Evolutionary conservation across 208 protist species (phyloP).

Genomic region (Leishmania amazonensis): DNA sequence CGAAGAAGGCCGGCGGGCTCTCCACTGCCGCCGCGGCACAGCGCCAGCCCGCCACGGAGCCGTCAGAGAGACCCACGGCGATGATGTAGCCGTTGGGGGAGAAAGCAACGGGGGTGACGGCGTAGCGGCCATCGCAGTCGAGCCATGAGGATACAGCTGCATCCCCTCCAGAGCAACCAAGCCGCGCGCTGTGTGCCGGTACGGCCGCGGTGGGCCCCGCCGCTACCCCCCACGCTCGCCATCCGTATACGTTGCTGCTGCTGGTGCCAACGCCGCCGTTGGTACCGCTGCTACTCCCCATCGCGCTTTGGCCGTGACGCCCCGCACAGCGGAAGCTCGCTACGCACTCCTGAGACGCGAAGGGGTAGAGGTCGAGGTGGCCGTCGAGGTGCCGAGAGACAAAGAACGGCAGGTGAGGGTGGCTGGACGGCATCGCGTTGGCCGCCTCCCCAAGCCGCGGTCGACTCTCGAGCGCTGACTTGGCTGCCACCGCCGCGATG

Average conservation of each 20-base stretch:
- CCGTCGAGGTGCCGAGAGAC: constrained; percentile 58
- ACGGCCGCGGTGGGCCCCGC: background rate
- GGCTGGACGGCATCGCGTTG: constrained; percentile 43
- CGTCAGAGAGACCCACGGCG: constrained; percentile 68
- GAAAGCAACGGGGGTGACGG: constrained; percentile 58
- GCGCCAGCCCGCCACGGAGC: constrained; percentile 68
- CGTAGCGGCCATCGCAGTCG: constrained; percentile 12
- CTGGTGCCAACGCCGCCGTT: background rate
- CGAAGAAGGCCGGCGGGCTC: constrained; percentile 43
- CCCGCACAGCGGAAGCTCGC: constrained; percentile 58
- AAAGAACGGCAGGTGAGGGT: constrained; percentile 88
- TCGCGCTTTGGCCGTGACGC: constrained; percentile 5
- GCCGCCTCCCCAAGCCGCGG: constrained; percentile 36
- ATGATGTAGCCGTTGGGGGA: constrained; percentile 76
- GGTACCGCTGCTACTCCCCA: background rate
- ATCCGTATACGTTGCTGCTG: background rate
- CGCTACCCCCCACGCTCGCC: constrained; percentile 11
- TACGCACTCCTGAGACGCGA: constrained; percentile 69
- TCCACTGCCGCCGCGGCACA: constrained; percentile 45
- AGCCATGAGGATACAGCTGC: background rate
- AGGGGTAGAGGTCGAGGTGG: constrained; percentile 81
- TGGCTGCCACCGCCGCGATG: constrained; percentile 18
- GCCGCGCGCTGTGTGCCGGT: background rate
- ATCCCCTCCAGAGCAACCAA: background rate
- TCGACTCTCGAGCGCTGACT: constrained; percentile 33